phyloP scores from a whole-genome alignment of 345 rosid genomes.

The Gynandropsis gynandra region DNA sequence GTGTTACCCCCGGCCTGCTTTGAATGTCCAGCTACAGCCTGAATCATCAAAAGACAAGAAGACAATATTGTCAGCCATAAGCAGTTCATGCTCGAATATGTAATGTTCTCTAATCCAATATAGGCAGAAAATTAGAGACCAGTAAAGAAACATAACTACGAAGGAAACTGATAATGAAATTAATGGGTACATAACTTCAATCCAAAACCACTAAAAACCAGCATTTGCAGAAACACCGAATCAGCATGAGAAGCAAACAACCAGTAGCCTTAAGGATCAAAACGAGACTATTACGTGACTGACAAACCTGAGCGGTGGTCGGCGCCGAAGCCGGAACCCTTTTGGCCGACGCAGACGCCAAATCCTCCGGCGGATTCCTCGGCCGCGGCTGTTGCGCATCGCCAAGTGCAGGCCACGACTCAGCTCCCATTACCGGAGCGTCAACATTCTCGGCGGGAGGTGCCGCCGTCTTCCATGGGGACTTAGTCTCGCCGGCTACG shows the following conservation, averaged over 20 bases:
- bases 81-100: background rate
- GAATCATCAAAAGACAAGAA: slow-evolving; percentile 19
- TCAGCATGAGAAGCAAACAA: background rate
- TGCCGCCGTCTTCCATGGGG: slow-evolving; percentile 74
- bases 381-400: slow-evolving; percentile 56
- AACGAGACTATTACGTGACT: background rate
- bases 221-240: background rate
- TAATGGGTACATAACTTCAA: background rate
- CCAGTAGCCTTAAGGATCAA: background rate
- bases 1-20: slow-evolving; percentile 51
- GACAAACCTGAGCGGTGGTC: slow-evolving; percentile 32
- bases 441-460: slow-evolving; percentile 31
- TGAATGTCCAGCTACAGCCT: slow-evolving; percentile 49
- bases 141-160: too few relatives aligned
- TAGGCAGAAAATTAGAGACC: too few relatives aligned
- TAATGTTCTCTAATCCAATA: too few relatives aligned
- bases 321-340: slow-evolving; percentile 17
- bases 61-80: background rate
- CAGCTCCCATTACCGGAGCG: slow-evolving; percentile 64
- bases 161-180: slow-evolving; percentile 1
- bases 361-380: slow-evolving; percentile 24
- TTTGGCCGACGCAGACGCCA: slow-evolving; percentile 25
- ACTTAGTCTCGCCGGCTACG: slow-evolving; percentile 34
- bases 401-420: slow-evolving; percentile 84
- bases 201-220: background rate